These are phyloP conservation scores for Cicer pinnatifidum DNA, from an alignment of 306 rosid species.

Conservation along the genomic window DNA sequence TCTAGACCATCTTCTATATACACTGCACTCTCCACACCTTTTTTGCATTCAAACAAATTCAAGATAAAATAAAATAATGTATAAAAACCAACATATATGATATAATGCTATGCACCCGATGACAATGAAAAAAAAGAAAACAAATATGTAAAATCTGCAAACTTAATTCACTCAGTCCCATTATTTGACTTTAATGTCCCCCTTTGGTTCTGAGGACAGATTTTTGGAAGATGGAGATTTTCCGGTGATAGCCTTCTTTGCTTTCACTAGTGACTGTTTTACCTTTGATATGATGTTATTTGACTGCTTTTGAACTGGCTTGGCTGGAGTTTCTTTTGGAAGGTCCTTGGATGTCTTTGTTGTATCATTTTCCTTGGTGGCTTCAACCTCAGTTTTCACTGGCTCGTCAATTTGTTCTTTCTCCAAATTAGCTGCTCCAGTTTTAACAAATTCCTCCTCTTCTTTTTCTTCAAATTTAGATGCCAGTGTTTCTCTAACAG, in stretches of 20 bases:
- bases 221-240: slow-evolving; percentile 80
- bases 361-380: slow-evolving; percentile 52
- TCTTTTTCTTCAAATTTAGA: slow-evolving; percentile 55
- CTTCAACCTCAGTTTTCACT: slow-evolving; percentile 53
- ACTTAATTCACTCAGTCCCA: slow-evolving; percentile 32
- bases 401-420: slow-evolving; percentile 50
- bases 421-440: slow-evolving; percentile 40
- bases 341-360: slow-evolving; percentile 51
- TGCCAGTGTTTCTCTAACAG: slow-evolving; percentile 57
- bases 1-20: slow-evolving; percentile 60
- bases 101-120: slow-evolving; percentile 47
- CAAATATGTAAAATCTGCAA: slow-evolving; percentile 47
- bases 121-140: slow-evolving; percentile 37
- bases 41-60: slow-evolving; percentile 55
- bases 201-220: slow-evolving; percentile 62
- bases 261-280: slow-evolving; percentile 79
- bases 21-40: slow-evolving; percentile 60
- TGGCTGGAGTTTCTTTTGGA: slow-evolving; percentile 63
- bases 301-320: slow-evolving; percentile 70
- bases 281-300: slow-evolving; percentile 75
- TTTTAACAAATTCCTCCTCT: slow-evolving; percentile 51
- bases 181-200: slow-evolving; percentile 72
- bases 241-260: slow-evolving; percentile 80
- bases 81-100: slow-evolving; percentile 44
- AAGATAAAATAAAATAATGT: slow-evolving; percentile 42